Conservation (phyloP, 495 filamentous ascomycete genomes). For the Lophiotrema nucula region DNA sequence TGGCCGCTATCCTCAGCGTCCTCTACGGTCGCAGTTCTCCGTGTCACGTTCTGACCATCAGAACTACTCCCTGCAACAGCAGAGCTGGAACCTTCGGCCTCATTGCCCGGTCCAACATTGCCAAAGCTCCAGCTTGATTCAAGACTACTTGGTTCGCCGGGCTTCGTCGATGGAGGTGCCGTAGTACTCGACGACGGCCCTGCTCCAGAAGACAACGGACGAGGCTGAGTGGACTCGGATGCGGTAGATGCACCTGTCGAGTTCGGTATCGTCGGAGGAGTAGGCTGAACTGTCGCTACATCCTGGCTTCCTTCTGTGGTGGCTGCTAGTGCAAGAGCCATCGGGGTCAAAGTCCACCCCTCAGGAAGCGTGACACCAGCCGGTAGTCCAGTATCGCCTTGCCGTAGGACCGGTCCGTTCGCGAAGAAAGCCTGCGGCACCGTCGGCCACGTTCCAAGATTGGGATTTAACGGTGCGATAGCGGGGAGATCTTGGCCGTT, state of each 20-base stretch:
- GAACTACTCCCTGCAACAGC: conserved; percentile 18
- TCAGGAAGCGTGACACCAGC: conserved; percentile 69
- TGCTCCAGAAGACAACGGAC: conserved; percentile 5
- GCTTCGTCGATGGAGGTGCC: conserved; percentile 4
- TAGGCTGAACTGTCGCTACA: background rate
- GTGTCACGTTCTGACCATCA: conserved; percentile 8
- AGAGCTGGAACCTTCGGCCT: conserved; percentile 19
- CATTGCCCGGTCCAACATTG: conserved; percentile 4
- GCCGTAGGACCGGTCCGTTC: conserved; percentile 51
- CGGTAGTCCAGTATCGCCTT: conserved; percentile 68
- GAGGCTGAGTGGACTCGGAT: background rate
- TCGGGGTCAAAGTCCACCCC: conserved; percentile 64
- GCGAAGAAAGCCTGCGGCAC: conserved; percentile 38
- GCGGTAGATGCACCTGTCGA: background rate
- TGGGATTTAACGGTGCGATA: conserved; percentile 26
- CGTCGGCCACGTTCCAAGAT: conserved; percentile 10
- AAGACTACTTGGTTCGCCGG: conserved; percentile 16
- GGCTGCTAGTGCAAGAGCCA: conserved; percentile 8
- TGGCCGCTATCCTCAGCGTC: conserved; percentile 24
- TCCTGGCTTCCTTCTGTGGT: background rate
- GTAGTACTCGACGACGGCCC: conserved; percentile 1
- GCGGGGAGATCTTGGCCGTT: conserved; percentile 17
- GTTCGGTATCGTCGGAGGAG: background rate
- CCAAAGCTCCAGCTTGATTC: conserved; percentile 33
- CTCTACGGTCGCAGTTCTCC: conserved; percentile 28